Evolutionary conservation across 805 yeast genomes (phyloP), one percentile per base, ranked within the genome.

Genomic region (Kazachstania kunashirensis): DNA sequence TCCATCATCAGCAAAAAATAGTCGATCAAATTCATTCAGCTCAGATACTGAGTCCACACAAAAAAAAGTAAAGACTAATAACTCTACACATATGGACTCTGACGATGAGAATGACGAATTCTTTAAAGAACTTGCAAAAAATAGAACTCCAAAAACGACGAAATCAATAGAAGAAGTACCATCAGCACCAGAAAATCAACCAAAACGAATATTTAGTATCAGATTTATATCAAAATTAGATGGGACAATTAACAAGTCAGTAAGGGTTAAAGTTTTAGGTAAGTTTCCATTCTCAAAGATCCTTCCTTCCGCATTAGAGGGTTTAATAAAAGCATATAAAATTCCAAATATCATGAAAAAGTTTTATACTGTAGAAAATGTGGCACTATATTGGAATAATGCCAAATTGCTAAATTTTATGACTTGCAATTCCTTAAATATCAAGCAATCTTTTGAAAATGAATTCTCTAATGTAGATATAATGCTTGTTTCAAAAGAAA

Each of bases 211-310:
- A 9, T 58, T 48, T 40, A 52, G 48, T 23, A 44, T 58, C 4
- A 40, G 38, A 16, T 50, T 57, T 37, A 15, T 43, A 1, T 58
- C 63, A 4, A 46, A 48, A 33, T 17, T 58, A n/a, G 53, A 49
- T 14, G 62, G 59, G 8, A 41, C 53, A 3, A 25, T 38, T 7
- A 47, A 50, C 31, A 51, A 47, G 30, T 46, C 42, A 11, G 51
- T 58, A 7, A 49, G 50, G 34, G 49, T 55, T 4, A 53, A 52
- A 36, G 60, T 55, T 1, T 32, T 46, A 9, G 63, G 63, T 1
- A 46, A 45, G 24, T 47, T 48, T 32, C 38, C 46, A 16, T 54
- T 58, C 24, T 31, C 47, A 13, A 44, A 41, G 24, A 52, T 58
- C 13, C 30, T 57, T 13, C 57, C 58, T 2, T 37, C 55, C 7